These are phyloP conservation scores for Oryza meridionalis DNA, from an alignment of 176 grass and related monocot species.

Conservation along the genomic window DNA sequence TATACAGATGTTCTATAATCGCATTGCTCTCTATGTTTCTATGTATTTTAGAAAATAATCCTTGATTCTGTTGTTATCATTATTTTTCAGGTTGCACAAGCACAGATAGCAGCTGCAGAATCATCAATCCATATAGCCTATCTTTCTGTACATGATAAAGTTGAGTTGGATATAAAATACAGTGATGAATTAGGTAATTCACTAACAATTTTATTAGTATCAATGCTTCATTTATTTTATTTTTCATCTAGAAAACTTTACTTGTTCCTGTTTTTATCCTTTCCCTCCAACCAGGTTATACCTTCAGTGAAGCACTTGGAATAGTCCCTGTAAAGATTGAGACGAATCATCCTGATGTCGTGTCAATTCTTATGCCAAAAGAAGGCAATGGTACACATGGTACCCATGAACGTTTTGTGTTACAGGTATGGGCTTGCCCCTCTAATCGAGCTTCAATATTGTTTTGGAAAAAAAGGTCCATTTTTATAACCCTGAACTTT, in stretches of 20 bases:
- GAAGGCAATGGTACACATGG: slow-evolving; percentile 60
- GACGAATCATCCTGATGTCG: slow-evolving; percentile 90
- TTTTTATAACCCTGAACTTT: neutral
- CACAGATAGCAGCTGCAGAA: slow-evolving; percentile 67
- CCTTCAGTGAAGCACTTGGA: slow-evolving; percentile 84
- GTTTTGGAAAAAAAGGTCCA: neutral
- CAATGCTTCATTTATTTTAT: neutral
- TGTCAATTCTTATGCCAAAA: slow-evolving; percentile 72
- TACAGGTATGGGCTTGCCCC: slow-evolving; percentile 54
- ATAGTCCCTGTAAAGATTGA: slow-evolving; percentile 82
- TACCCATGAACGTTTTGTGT: slow-evolving; percentile 50
- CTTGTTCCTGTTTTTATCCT: slow-evolving; percentile 22
- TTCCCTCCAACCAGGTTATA: slow-evolving; percentile 65
- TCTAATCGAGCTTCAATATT: slow-evolving; percentile 15
- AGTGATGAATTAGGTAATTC: slow-evolving; percentile 89
- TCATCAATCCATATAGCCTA: slow-evolving; percentile 68
- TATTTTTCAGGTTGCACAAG: slow-evolving; percentile 82
- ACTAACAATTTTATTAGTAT: slow-evolving; percentile 10
- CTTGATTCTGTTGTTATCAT: slow-evolving; percentile 37
- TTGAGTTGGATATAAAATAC: slow-evolving; percentile 79
- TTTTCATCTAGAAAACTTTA: slow-evolving; percentile 5
- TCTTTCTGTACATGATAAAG: slow-evolving; percentile 65
- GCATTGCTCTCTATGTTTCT: neutral
- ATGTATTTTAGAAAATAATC: slow-evolving; percentile 14
- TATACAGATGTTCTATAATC: neutral